These are phyloP conservation scores for Sonneratia caseolaris DNA, from an alignment of 345 rosid species.

Conservation along the genomic window DNA sequence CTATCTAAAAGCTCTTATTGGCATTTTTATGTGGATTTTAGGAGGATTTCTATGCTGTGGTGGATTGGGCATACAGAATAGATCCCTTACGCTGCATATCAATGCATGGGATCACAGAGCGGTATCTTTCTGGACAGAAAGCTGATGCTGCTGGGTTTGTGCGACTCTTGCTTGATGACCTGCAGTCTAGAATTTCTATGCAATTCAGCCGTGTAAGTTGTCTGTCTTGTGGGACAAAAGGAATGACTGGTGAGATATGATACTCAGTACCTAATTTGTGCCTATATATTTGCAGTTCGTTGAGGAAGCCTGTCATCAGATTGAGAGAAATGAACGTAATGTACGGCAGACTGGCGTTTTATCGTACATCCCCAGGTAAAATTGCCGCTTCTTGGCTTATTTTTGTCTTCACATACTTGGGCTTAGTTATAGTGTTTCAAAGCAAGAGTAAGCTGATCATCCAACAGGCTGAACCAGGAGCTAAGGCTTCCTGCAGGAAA, in stretches of 20 bases:
- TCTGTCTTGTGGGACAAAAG: not conserved
- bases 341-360: constrained; percentile 83
- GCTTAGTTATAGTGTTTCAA: not conserved
- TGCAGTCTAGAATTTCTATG: constrained; percentile 86
- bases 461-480: not conserved
- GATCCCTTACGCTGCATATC: constrained; percentile 98
- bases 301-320: constrained; percentile 97
- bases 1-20: not conserved
- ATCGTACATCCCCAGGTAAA: constrained; percentile 84
- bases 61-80: constrained; percentile 98
- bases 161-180: constrained; percentile 90
- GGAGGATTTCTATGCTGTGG: constrained; percentile 99
- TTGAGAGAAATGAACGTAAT: constrained; percentile 89
- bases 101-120: constrained; percentile 97
- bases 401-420: not conserved
- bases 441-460: not conserved
- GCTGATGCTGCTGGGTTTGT: constrained; percentile 99
- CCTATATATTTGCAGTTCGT: constrained; percentile 52
- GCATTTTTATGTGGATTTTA: constrained; percentile 21
- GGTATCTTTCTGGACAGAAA: constrained; percentile 95
- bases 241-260: not conserved
- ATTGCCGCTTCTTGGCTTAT: not conserved
- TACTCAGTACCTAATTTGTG: not conserved
- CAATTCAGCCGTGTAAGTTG: constrained; percentile 78
- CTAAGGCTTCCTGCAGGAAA: not conserved